Evolutionary conservation across 768 basidiomycete species (phyloP), one percentile per base, ranked within the genome.

Genomic region (Nevesoporus exiguus): DNA sequence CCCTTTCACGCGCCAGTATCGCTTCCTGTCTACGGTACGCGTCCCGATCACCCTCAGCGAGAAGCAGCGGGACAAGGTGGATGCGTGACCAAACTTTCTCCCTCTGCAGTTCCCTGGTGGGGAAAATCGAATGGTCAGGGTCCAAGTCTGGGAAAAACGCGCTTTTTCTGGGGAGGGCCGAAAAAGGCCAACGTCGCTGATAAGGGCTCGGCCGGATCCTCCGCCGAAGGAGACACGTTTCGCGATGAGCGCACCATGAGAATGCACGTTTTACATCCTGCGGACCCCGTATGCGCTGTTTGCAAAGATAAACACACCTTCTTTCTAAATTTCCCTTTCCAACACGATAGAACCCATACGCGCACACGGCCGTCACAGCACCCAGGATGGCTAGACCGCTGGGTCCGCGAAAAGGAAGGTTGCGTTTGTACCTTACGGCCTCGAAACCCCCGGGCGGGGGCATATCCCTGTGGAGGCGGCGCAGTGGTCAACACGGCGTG

Each of bases 41-140:
- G 70, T 95, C 93, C 51, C 97, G 87, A 75, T 99, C 96, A 5
- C 86, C 86, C 70, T 99, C 96, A 36, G 96, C 96, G 62, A 95
- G 78, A 43, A 99, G 79, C 53, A 98, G 70, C 10, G 96, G 97
- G 30, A 94, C 86, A 31, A 97, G 81, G 76, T 98, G 86, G 67
- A 99, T 93, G 59, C 96, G 84, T 54, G 94, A 90, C 96, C 96
- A 98, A 33, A 85, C 84, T 73, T 89, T 88, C 76, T 99, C 96
- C 59, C 96, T 82, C 69, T 88, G 78, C 39, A 98, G 79, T 76
- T 99, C 96, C 73, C 96, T 98, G 77, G 64, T 63, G 56, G 69
- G 70, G 67, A 68, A 67, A 69, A 54, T 15, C 40, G 19, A 43
- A 45, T 57, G 45, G 57, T 69, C 59, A 69, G 62, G 63, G 66